phyloP scores from a whole-genome alignment of 208 protist species.

The Strigomonas culicis region DNA sequence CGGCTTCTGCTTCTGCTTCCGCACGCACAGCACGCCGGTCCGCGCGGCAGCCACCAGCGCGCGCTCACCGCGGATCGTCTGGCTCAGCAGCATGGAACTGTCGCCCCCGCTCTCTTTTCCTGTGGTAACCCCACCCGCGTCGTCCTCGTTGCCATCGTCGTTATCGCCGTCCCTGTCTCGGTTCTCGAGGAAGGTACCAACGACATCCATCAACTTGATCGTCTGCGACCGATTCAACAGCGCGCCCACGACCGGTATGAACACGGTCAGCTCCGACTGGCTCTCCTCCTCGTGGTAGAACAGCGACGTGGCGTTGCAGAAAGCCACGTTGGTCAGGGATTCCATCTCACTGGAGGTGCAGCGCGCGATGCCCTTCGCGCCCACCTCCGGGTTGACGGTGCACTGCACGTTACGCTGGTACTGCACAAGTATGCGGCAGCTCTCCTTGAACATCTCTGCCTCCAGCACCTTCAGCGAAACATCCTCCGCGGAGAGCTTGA shows the following conservation, averaged over 20 bases:
- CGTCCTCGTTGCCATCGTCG: background rate
- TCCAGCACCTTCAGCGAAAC: slow-evolving; percentile 28
- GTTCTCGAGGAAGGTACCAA: slow-evolving; percentile 43
- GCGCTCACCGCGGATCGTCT: background rate
- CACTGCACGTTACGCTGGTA: slow-evolving; percentile 12
- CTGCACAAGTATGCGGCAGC: slow-evolving; percentile 32
- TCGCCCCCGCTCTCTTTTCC: background rate
- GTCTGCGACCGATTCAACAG: slow-evolving; percentile 38
- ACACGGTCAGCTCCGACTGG: slow-evolving; percentile 5
- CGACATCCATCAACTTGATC: slow-evolving; percentile 54
- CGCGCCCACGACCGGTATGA: slow-evolving; percentile 25
- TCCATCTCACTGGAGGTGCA: background rate
- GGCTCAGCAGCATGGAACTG: background rate
- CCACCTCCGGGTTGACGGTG: background rate
- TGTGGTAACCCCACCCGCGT: background rate
- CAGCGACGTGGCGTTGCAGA: background rate
- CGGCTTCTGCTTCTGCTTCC: background rate
- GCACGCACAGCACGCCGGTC: background rate
- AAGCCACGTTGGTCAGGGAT: background rate
- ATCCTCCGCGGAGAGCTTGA: slow-evolving; percentile 25
- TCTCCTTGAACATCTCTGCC: slow-evolving; percentile 28
- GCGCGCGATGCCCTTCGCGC: slow-evolving; percentile 4
- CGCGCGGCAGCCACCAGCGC: background rate
- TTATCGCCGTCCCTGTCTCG: background rate
- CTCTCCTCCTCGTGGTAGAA: background rate